Evolutionary conservation across 2,329 filamentous ascomycete genomes (phyloP).

Genomic region (Trichoderma sp.): DNA sequence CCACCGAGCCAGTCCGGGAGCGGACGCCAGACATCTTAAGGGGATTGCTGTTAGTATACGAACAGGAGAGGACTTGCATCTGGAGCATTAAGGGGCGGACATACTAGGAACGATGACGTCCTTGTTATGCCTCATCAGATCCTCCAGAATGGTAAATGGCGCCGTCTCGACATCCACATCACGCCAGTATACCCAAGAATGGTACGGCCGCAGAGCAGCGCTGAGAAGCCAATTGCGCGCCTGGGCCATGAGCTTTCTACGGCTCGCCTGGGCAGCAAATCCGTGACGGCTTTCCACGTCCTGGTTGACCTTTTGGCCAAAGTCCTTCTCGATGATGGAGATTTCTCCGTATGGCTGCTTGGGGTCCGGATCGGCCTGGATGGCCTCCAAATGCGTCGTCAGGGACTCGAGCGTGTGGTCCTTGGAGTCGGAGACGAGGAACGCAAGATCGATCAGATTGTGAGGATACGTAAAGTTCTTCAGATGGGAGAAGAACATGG

Average conservation of each 20-base stretch:
- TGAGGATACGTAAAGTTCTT: constrained; percentile 97
- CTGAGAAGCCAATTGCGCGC: constrained; percentile 96
- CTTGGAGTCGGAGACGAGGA: constrained; percentile 96
- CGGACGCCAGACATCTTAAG: constrained; percentile 90
- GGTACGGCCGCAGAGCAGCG: constrained; percentile 87
- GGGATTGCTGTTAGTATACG: constrained; percentile 35
- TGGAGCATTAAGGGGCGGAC: constrained; percentile 43
- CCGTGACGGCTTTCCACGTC: constrained; percentile 97
- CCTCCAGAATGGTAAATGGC: constrained; percentile 93
- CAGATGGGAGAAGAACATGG: constrained; percentile 98
- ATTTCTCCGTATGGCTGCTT: constrained; percentile 91
- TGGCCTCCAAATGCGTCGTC: constrained; percentile 70
- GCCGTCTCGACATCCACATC: constrained; percentile 98
- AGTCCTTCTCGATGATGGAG: constrained; percentile 97
- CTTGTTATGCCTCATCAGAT: constrained; percentile 98
- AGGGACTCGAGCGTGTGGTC: constrained; percentile 82
- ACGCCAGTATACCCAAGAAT: constrained; percentile 99
- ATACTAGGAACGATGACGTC: constrained; percentile 97
- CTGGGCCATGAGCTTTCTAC: constrained; percentile 96
- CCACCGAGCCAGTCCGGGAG: constrained; percentile 97
- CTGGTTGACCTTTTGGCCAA: constrained; percentile 96
- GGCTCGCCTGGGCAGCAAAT: constrained; percentile 90
- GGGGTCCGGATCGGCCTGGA: constrained; percentile 79
- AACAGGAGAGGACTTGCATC: background rate
- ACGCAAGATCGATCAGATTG: constrained; percentile 92